These are phyloP conservation scores for Galeopsis tetrahit DNA, from an alignment of 257 asterid species.

Conservation along the genomic window DNA sequence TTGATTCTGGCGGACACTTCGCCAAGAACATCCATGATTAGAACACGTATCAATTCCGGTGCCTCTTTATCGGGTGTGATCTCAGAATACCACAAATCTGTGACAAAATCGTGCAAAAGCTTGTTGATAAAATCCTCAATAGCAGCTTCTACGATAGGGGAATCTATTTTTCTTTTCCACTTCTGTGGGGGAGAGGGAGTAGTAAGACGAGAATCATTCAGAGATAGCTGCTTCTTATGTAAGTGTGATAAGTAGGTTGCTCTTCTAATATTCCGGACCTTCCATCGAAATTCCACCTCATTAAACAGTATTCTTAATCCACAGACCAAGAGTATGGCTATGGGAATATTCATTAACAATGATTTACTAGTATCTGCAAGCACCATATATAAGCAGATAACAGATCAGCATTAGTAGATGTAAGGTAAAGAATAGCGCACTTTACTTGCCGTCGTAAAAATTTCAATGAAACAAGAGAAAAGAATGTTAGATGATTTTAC, in stretches of 20 bases:
- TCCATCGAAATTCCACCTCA: conserved; percentile 86
- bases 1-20: conserved; percentile 84
- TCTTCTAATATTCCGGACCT: conserved; percentile 55
- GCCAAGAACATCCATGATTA: conserved; percentile 91
- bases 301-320: conserved; percentile 74
- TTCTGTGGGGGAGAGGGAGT: conserved; percentile 60
- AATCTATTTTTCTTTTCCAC: conserved; percentile 91
- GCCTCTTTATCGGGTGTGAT: conserved; percentile 94
- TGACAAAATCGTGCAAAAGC: conserved; percentile 84
- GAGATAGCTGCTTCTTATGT: conserved; percentile 89
- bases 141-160: conserved; percentile 88
- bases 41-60: conserved; percentile 69
- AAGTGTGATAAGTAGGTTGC: conserved; percentile 75
- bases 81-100: conserved; percentile 89
- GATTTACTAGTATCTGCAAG: conserved; percentile 94
- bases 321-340: conserved; percentile 76
- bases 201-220: conserved; percentile 86
- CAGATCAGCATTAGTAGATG: conserved; percentile 23
- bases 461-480: conserved; percentile 18
- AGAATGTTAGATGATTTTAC: background rate
- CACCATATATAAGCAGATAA: conserved; percentile 34
- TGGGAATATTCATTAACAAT: conserved; percentile 91
- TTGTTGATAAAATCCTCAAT: conserved; percentile 74
- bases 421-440: conserved; percentile 21
- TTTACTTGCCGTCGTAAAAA: background rate